Base-by-base conservation (phyloP, 2,329 filamentous ascomycete species). In the Ascochyta pisi region DNA sequence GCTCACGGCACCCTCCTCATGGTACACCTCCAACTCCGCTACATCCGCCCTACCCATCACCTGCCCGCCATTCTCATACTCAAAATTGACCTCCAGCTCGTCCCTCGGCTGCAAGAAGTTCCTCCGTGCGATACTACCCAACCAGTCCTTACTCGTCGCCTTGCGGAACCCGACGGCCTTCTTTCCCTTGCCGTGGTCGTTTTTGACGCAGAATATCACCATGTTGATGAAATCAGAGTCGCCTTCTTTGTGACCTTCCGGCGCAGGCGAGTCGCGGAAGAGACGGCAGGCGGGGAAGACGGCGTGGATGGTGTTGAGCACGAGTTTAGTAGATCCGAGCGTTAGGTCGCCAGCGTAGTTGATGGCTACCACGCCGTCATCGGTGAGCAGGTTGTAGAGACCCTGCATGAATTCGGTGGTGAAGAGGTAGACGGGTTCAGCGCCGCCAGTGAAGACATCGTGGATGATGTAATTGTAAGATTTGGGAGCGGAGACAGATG, bases 381-480 rank as follows among this genome's bases (percentile, higher is more conserved):
- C 85, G 61, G 86, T 90, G 41, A 99, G 81, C 6, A 98, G 83
- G 4, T 82, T 74, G 62, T 85, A 79, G 1, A 99, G 81, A 5
- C 89, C 86, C 48, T 84, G 76, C 39, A 99, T 78, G 68, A 99
- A 98, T 65, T 95, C 89, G 5, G 87, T 75, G 0, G 93, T 98
- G 77, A 99, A 99, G 7, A 99, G 85, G 7, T 88, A 82, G 3
- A 93, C 86, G 0, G 95, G 95, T 74, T 98, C 95, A 0, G 92
- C 93, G 48, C 95, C 95, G 23, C 95, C 95, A 0, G 95, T 99
- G 74, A 99, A 99, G 23, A 99, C 95, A 66, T 99, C 95, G 74
- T 99, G 95, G 50, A 99, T 84, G 69, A 99, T 95, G 79, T 96
- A 98, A 78, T 97, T 89, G 74, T 89, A 99, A 26, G 81, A 81